These are phyloP conservation scores for Botryotinia convoluta DNA, from an alignment of 2,329 filamentous ascomycete species.

Conservation along the genomic window DNA sequence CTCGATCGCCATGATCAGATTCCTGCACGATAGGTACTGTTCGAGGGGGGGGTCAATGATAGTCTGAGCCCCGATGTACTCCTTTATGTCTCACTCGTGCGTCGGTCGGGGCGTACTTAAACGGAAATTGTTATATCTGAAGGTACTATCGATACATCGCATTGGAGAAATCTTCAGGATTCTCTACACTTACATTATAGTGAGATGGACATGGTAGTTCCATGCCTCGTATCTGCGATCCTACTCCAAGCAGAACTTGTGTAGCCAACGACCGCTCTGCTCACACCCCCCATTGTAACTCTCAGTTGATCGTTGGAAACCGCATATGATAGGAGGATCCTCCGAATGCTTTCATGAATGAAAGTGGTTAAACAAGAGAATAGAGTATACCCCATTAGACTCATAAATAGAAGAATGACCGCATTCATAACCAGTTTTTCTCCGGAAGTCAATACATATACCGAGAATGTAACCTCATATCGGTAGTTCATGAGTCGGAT, in stretches of 20 bases:
- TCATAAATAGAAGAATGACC: slow-evolving; percentile 37
- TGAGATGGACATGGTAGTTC: background rate
- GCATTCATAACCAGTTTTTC: slow-evolving; percentile 45
- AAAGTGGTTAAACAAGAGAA: slow-evolving; percentile 19
- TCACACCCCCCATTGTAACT: background rate
- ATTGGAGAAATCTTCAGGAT: background rate
- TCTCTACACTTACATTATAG: background rate
- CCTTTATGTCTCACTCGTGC: background rate
- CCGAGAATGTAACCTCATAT: slow-evolving; percentile 46
- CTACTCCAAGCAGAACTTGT: slow-evolving; percentile 11
- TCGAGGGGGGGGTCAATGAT: background rate
- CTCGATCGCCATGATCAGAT: background rate
- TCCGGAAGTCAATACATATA: slow-evolving; percentile 44
- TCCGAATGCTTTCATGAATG: slow-evolving; percentile 3
- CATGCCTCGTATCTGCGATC: background rate
- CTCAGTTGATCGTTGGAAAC: slow-evolving; percentile 11
- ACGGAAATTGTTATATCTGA: background rate
- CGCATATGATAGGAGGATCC: slow-evolving; percentile 20
- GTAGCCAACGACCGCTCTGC: background rate
- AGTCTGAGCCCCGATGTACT: background rate
- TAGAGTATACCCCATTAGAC: slow-evolving; percentile 18
- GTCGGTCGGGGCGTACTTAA: background rate
- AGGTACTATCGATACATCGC: background rate
- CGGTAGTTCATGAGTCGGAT: slow-evolving; percentile 37
- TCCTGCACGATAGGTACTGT: background rate